Evolutionary conservation across 768 basidiomycete genomes (phyloP), one percentile per base, ranked within the genome.

Genomic region (Trametes maxima): DNA sequence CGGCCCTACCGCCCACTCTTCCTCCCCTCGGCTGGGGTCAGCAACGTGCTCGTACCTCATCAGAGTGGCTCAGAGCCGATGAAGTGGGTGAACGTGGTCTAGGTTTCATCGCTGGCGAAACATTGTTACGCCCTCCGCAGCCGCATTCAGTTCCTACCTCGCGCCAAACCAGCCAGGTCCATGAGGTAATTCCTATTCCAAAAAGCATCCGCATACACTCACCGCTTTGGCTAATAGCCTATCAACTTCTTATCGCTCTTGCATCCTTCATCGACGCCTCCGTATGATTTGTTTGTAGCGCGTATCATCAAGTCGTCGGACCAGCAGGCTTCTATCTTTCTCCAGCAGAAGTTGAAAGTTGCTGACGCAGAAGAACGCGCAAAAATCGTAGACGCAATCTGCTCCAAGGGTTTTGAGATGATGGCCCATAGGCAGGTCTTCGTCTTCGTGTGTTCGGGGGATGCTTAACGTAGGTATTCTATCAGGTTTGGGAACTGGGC

Each of bases 401-500:
- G 90, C 62, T 80, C 85, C 42, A 83, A 87, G 13, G 92, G 92
- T 1, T 91, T 90, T 63, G 92, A 94, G 72, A 94, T 94, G 92
- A 94, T 94, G 92, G 92, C 90, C 59, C 88, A 92, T 71, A 80
- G 90, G 89, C 89, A 69, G 39, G 74, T 65, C 2, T 2, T 1
- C 25, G n/a, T 17, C 39, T 49, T n/a, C 28, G 16, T 35, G 51
- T 24, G 24, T 48, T 21, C 16, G 35, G 6, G 11, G 50, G 13
- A 37, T 47, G 22, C 40, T 21, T 14, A 39, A 6, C 52, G 50
- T 33, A 25, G 14, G 13, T 49, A 61, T 36, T 59, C 60, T 22
- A 56, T 57, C 68, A 91, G 92, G n/a, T 94, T 94, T 65, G 92
- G 92, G 2, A 94, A 94, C 68, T 94, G 92, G 92, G 92, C 92